Conservation (phyloP, 768 basidiomycete species). For the Artomyces pyxidatus region DNA sequence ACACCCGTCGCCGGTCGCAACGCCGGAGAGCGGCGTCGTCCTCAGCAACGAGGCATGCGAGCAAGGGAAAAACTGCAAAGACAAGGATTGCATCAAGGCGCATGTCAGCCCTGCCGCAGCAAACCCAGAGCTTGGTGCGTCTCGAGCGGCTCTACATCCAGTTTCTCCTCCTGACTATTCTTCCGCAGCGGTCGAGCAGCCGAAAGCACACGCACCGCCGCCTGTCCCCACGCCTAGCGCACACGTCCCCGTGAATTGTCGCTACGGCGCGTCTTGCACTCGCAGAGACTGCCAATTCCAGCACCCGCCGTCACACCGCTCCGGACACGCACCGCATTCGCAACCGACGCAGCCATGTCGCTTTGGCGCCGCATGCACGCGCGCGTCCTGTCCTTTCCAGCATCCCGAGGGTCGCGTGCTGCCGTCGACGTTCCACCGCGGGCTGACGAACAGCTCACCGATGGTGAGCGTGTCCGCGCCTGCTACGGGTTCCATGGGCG, state of each 20-base stretch:
- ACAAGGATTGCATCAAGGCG: slow-evolving; percentile 87
- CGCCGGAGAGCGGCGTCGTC: slow-evolving; percentile 89
- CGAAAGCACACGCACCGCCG: background rate
- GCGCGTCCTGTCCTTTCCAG: slow-evolving; percentile 60
- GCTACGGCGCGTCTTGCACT: slow-evolving; percentile 82
- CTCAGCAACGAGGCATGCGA: slow-evolving; percentile 92
- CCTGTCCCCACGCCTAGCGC: slow-evolving; percentile 10
- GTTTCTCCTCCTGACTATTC: background rate
- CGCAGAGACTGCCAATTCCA: slow-evolving; percentile 55
- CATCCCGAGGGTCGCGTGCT: slow-evolving; percentile 85
- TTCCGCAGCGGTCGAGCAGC: slow-evolving; percentile 10
- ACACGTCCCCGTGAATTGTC: slow-evolving; percentile 48
- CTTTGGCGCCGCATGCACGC: slow-evolving; percentile 80
- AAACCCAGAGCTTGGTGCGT: slow-evolving; percentile 48
- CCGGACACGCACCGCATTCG: slow-evolving; percentile 3
- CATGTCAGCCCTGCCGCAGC: slow-evolving; percentile 85
- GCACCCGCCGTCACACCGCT: slow-evolving; percentile 29
- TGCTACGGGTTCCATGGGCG: slow-evolving; percentile 59
- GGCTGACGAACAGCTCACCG: slow-evolving; percentile 51
- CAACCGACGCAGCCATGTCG: slow-evolving; percentile 44
- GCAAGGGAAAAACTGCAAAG: slow-evolving; percentile 80
- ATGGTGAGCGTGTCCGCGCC: slow-evolving; percentile 55
- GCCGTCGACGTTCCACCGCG: slow-evolving; percentile 74
- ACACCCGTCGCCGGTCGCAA: slow-evolving; percentile 96
- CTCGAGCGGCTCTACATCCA: background rate